Conservation (phyloP, 1,284 basidiomycete species). For the Boletellus sp. region DNA sequence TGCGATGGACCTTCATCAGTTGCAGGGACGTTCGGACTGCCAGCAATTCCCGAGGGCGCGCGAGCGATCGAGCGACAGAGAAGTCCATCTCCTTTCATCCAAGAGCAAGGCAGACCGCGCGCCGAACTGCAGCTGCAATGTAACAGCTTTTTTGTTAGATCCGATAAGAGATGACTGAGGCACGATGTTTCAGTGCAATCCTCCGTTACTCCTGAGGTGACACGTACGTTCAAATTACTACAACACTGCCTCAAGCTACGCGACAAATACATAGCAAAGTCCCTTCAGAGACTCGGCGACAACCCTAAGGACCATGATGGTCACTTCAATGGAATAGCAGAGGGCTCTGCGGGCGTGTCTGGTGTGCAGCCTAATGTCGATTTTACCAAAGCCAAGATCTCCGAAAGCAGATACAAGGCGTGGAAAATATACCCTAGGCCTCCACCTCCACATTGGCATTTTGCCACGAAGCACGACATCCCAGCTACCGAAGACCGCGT, state of each 20-base stretch:
- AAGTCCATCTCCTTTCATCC: constrained; percentile 30
- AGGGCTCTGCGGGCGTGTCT: constrained; percentile 60
- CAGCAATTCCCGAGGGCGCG: constrained; percentile 37
- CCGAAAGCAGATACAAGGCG: constrained; percentile 40
- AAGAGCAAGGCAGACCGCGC: constrained; percentile 40
- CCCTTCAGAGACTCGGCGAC: constrained; percentile 85
- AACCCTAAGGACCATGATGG: constrained; percentile 89
- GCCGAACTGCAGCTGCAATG: constrained; percentile 19
- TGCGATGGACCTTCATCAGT: constrained; percentile 41
- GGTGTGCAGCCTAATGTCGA: constrained; percentile 64
- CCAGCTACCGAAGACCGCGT: constrained; percentile 43
- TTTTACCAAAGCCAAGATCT: constrained; percentile 30
- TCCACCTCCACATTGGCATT: constrained; percentile 92
- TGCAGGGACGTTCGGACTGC: constrained; percentile 39
- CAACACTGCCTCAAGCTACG: constrained; percentile 82
- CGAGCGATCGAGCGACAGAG: constrained; percentile 19
- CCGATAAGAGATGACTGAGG: constrained; percentile 10
- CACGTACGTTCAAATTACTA: constrained; percentile 57
- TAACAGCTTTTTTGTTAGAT: constrained; percentile 6
- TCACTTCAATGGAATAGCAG: constrained; percentile 58
- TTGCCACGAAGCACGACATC: constrained; percentile 56
- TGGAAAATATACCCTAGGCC: constrained; percentile 92
- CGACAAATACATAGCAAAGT: constrained; percentile 88
- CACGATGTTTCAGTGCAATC: constrained; percentile 32
- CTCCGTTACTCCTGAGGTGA: constrained; percentile 50